phyloP scores from a whole-genome alignment of 768 basidiomycete species.

The Hypholoma sublateritium region DNA sequence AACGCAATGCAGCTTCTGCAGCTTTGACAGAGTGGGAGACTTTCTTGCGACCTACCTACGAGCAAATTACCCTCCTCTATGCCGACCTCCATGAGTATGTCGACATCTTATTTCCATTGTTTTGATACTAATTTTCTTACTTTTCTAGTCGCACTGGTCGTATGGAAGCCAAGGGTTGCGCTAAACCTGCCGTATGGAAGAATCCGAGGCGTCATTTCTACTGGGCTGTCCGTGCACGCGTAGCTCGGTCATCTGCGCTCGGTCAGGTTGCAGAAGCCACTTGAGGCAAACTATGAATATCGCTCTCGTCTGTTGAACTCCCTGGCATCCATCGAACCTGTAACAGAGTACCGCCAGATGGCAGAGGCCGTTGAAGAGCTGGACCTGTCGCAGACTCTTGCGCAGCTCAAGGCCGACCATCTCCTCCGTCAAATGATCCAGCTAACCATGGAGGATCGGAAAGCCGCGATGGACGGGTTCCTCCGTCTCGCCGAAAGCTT shows the following conservation, averaged over 20 bases:
- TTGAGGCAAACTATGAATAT: constrained; percentile 66
- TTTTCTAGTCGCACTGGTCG: constrained; percentile 81
- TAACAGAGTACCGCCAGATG: constrained; percentile 53
- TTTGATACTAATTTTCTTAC: constrained; percentile 7
- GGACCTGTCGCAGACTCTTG: constrained; percentile 60
- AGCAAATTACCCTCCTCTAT: constrained; percentile 90
- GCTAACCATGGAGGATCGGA: constrained; percentile 71
- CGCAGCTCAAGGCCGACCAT: constrained; percentile 68
- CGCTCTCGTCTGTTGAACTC: constrained; percentile 63
- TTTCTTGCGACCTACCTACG: constrained; percentile 84
- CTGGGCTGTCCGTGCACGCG: constrained; percentile 86
- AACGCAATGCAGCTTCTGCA: constrained; percentile 67
- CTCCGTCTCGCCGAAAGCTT: constrained; percentile 71
- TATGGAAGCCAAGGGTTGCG: constrained; percentile 97
- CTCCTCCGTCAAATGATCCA: constrained; percentile 66
- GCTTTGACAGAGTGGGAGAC: constrained; percentile 79
- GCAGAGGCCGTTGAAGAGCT: constrained; percentile 71
- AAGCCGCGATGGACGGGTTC: constrained; percentile 74
- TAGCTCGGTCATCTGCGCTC: constrained; percentile 67
- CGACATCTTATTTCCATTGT: neutral
- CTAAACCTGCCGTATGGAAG: constrained; percentile 84
- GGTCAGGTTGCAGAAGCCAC: constrained; percentile 65
- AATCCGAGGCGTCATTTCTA: constrained; percentile 89
- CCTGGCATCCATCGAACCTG: constrained; percentile 53
- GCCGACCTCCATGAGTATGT: constrained; percentile 96